Percentiles rank a stretch among this genome's conserved stretches.
Conservation (phyloP, 2,329 filamentous ascomycete genomes). For the Malbranchea zuffiana region DNA sequence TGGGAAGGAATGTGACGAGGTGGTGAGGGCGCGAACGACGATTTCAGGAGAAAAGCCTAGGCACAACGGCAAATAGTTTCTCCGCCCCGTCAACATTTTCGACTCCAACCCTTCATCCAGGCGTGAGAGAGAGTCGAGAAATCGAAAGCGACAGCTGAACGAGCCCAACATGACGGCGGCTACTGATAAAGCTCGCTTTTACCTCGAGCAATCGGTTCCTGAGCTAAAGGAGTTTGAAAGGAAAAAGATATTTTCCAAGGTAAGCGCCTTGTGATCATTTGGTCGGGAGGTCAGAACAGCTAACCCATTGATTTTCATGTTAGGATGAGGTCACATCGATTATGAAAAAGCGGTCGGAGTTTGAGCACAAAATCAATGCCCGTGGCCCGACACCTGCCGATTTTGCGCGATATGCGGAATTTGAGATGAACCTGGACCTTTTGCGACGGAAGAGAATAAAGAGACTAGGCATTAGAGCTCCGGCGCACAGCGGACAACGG, state of each 20-base stretch:
- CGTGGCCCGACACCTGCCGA: constrained; percentile 65
- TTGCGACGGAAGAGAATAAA: constrained; percentile 74
- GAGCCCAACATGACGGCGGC: constrained; percentile 59
- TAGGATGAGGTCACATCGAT: constrained; percentile 85
- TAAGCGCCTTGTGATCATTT: constrained; percentile 27
- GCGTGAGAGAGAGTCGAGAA: neutral
- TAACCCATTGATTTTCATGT: constrained; percentile 8
- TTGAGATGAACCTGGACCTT: constrained; percentile 56
- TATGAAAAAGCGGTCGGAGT: constrained; percentile 80
- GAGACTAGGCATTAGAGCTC: constrained; percentile 64
- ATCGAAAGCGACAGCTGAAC: too few relatives aligned
- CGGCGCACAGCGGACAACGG: constrained; percentile 61
- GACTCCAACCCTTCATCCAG: neutral
- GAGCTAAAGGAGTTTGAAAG: constrained; percentile 86
- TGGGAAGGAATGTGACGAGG: constrained; percentile 3
- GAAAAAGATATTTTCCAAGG: constrained; percentile 80
- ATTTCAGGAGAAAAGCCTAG: constrained; percentile 2
- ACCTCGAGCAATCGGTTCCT: constrained; percentile 80
- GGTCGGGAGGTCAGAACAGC: neutral
- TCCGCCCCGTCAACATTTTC: constrained; percentile 7
- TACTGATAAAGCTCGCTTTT: constrained; percentile 90
- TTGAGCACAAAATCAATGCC: constrained; percentile 81
- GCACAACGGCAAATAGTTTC: constrained; percentile 2
- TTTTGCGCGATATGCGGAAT: constrained; percentile 72
- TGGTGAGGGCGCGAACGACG: neutral